These are phyloP conservation scores for Scleromitrula shiraiana DNA, from an alignment of 2,329 filamentous ascomycete genomes.

Conservation along the genomic window DNA sequence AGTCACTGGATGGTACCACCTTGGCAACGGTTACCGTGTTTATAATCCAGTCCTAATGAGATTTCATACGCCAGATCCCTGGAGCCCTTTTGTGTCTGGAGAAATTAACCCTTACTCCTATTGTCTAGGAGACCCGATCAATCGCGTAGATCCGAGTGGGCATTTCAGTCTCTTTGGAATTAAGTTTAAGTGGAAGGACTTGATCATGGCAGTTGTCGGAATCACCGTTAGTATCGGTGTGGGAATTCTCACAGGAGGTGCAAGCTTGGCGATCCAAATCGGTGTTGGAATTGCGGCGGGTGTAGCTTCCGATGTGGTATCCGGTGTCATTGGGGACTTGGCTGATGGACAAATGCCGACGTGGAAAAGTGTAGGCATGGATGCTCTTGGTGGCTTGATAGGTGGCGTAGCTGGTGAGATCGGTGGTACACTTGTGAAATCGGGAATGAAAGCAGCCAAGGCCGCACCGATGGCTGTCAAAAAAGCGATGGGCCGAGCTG, in stretches of 20 bases:
- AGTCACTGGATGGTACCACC: slow-evolving; percentile 6
- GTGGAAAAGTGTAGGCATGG: neutral
- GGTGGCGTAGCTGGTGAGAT: neutral
- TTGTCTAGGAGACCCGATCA: slow-evolving; percentile 6
- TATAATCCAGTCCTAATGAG: neutral
- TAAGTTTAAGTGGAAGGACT: neutral
- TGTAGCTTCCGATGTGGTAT: neutral
- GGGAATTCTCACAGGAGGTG: slow-evolving; percentile 1
- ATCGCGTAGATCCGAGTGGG: neutral
- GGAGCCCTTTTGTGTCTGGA: slow-evolving; percentile 3
- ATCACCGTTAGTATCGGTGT: slow-evolving; percentile 3
- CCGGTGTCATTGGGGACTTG: neutral
- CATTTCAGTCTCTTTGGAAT: slow-evolving; percentile 4
- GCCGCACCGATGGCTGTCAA: neutral
- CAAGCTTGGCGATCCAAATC: slow-evolving; percentile 3
- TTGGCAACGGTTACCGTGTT: slow-evolving; percentile 3
- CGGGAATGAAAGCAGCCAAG: neutral
- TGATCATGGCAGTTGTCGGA: slow-evolving; percentile 1
- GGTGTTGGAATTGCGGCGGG: slow-evolving; percentile 4
- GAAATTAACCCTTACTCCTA: slow-evolving; percentile 8
- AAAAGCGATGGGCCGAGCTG: neutral
- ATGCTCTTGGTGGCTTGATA: slow-evolving; percentile 2
- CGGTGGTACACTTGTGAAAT: neutral
- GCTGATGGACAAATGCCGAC: neutral
- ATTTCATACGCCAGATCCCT: slow-evolving; percentile 5